Percentiles rank a stretch among this genome's conserved stretches.
Conservation (phyloP, 768 basidiomycete genomes). For the Tulasnella sp. region DNA sequence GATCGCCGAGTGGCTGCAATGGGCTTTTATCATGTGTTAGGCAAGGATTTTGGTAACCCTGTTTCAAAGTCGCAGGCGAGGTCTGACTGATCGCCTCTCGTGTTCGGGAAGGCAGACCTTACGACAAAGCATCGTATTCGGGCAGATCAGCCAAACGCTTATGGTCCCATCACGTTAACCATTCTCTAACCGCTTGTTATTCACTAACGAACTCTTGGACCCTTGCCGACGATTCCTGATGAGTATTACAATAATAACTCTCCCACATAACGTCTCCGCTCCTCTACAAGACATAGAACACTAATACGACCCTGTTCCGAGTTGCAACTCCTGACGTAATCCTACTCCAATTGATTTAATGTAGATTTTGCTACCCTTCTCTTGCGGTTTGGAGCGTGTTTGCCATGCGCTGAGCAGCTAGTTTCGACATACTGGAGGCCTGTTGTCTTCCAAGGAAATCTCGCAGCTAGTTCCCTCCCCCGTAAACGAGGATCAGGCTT, state of each 20-base stretch:
- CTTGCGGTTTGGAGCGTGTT: background rate
- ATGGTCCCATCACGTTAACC: background rate
- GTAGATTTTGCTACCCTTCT: background rate
- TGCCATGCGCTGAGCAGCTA: no score
- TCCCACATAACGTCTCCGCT: background rate
- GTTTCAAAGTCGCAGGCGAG: background rate
- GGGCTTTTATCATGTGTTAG: constrained; percentile 79
- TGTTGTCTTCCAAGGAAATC: background rate
- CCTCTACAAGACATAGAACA: no score
- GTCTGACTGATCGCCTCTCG: background rate
- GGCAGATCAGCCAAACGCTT: constrained; percentile 42
- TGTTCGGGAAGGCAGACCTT: constrained; percentile 44
- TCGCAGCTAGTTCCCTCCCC: no score
- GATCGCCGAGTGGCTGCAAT: constrained; percentile 71
- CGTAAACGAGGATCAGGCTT: background rate
- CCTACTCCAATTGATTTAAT: background rate
- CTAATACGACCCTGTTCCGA: no score
- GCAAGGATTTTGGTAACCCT: constrained; percentile 34
- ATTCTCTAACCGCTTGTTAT: background rate
- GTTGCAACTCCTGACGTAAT: no score
- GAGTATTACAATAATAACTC: background rate
- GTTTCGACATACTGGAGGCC: no score
- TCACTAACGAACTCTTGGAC: background rate
- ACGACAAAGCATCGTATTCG: constrained; percentile 64
- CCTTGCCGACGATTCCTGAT: background rate